phyloP scores from a whole-genome alignment of 1,284 basidiomycete species.

The Albatrellus sp. region DNA sequence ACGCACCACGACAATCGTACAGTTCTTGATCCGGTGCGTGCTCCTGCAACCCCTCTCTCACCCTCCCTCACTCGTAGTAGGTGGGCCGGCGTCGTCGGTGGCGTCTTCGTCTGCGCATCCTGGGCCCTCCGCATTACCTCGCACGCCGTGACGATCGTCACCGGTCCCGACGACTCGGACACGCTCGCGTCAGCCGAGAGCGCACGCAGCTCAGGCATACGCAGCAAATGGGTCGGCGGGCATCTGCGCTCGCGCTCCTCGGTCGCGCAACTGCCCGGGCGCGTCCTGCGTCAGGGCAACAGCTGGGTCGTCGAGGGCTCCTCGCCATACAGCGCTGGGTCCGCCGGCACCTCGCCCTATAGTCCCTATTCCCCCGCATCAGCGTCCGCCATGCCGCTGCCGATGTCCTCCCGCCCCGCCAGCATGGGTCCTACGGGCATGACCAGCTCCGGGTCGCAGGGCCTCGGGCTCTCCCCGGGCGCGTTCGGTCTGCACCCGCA shows the following conservation, averaged over 20 bases:
- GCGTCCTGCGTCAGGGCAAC: conserved; percentile 26
- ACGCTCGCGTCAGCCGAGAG: conserved; percentile 53
- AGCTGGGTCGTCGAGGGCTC: conserved; percentile 32
- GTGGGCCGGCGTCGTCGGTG: conserved; percentile 69
- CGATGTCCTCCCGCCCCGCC: conserved; percentile 11
- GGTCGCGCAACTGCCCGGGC: conserved; percentile 5
- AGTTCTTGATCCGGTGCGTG: conserved; percentile 69
- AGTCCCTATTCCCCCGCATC: conserved; percentile 18
- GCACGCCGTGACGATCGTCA: conserved; percentile 54
- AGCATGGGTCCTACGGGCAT: conserved; percentile 7
- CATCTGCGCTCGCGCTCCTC: conserved; percentile 30
- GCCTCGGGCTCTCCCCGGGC: conserved; percentile 20
- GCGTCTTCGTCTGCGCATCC: conserved; percentile 69
- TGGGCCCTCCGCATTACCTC: conserved; percentile 62
- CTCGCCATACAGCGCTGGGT: conserved; percentile 23
- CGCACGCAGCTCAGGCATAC: conserved; percentile 30
- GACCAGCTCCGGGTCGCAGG: conserved; percentile 15
- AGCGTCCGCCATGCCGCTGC: conserved; percentile 4
- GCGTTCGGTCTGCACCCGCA: conserved; percentile 16
- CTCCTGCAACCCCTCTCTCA: conserved; percentile 11
- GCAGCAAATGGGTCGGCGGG: conserved; percentile 33
- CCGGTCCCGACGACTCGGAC: conserved; percentile 41
- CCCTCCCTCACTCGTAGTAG: conserved; percentile 18
- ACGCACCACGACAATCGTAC: conserved; percentile 70
- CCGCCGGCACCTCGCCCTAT: conserved; percentile 21